Base-by-base conservation (phyloP, 2,329 filamentous ascomycete genomes). In the Phyllosticta capitalensis region DNA sequence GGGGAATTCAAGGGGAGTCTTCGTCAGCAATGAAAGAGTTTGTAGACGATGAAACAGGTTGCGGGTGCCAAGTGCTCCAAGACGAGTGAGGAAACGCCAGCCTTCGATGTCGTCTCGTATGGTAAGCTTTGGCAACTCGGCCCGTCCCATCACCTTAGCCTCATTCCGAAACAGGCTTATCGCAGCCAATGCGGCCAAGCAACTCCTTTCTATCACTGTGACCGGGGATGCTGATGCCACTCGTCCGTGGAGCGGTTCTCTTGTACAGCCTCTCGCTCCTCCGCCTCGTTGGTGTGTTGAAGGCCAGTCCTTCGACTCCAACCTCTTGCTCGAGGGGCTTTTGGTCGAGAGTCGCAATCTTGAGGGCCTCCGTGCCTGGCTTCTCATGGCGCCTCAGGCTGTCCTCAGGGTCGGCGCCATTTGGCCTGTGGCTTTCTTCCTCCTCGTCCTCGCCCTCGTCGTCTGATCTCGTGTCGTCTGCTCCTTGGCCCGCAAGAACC, bases 391-490 rank as follows among this genome's bases (percentile, higher is more conserved):
- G n/a, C 59, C 59, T 0, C 12, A 64, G 56, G 59, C 64, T 67
- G 12, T 62, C 53, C 17, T 61, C 63, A 21, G 67, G 66, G n/a
- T 65, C 65, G 3, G 64, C 64, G 26, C 66, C 60, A 30, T 72
- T 67, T 19, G n/a, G 19, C 19, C 49, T 10, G 6, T 33, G 20
- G 19, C 4, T 20, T 12, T 9, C 48, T 12, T 80, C 77, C n/a
- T 82, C 76, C 22, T 84, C 83, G 2, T 82, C 85, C 21, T 86
- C 89, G 5, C 77, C 87, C 73, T 95, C 91, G 64, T 90, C 90
- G 66, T 96, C 92, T 63, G 90, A 95, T 59, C 94, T 85, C 19
- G 84, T 82, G 69, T 99, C 94, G 64, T 96, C 91, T 5, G 92
- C 91, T 30, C 83, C 79, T 45, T 81, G 83, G 30, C 92, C 92